Evolutionary conservation across 2,329 filamentous ascomycete species (phyloP), one percentile per base, ranked within the genome.

Genomic region (Pseudogymnoascus sp.): DNA sequence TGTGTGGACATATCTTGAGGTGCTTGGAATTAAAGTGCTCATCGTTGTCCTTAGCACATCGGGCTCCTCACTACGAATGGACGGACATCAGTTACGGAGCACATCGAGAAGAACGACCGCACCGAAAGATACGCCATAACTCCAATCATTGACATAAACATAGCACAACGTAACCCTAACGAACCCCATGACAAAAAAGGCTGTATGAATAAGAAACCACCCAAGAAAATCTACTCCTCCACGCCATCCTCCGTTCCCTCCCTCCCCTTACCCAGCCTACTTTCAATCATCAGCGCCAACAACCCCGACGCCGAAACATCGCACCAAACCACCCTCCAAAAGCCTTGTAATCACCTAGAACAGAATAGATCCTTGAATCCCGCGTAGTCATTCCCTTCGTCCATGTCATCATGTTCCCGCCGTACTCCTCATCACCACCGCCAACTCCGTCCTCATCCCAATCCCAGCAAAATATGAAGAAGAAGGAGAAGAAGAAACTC

Each of bases 211-310:
- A 50, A 33, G 43, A 50, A 30, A 50, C 43, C 25, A 50, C 8
- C 43, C 43, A 33, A 30, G 4, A 50, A 50, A 30, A 30, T 30
- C 25, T 50, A 50, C 43, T 30, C 14, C 12, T 30, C 36, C 47
- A 57, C 58, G 30, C 35, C 20, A 11, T 38, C 37, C 12, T 60
- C 50, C 18, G 57, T 61, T n/a, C 57, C 57, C 8, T 58, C 59
- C 8, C n/a, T 60, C 14, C 33, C 41, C 28, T 33, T 33, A 3
- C 30, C 36, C 41, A 62, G 57, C 7, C 60, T 60, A 38, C 28
- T 59, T 7, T 58, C 59, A 36, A 50, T 62, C 57, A 53, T 37
- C 33, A 60, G 60, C 35, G 43, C 43, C 25, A 30, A 50, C 43
- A 50, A 7, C 43, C 12, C 43, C 25, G 43, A 30, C 43, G 43